Base-by-base conservation (phyloP, 768 basidiomycete species). In the Boletus eberwhitei region DNA sequence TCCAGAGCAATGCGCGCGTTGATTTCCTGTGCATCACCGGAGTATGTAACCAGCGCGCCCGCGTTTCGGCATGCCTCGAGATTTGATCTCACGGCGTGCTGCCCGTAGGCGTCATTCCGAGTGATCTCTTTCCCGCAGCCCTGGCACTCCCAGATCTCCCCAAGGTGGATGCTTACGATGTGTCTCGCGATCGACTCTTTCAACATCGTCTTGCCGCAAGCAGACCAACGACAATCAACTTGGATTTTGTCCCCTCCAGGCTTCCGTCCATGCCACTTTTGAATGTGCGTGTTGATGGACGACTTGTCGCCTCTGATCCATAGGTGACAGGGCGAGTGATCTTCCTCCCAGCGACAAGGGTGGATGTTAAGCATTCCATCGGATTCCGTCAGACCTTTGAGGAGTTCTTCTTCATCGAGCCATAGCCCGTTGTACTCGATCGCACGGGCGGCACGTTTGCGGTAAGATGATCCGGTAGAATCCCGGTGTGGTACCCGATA, bases 111-210 rank as follows among this genome's bases (percentile, higher is more conserved):
- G 7, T 66, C 64, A 5, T 39, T 43, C 34, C 62, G 58, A 7
- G 34, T 24, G 22, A 52, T 31, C 35, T 39, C 44, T 26, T 64
- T 55, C 26, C 53, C 37, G 2, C 65, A 69, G 0, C 59, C 48
- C 29, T 26, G 35, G 26, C 62, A 67, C n/a, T 47, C 17, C 59
- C 53, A 64, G 21, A 47, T 46, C 51, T 64, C 53, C 11, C 32
- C 52, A 0, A 67, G 48, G 21, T 69, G 67, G 7, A 52, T n/a
- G 5, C 47, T 39, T 0, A 60, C 41, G 0, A 68, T 26, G 7
- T 68, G 64, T 2, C 67, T 50, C 2, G 43, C 24, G 4, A 67
- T 44, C 19, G 62, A 67, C 31, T 67, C 68, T 39, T 67, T 69
- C 7, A 52, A 19, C 62, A 69, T 69, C 2, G 4, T 38, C 42